Evolutionary conservation across 495 filamentous ascomycete genomes (phyloP), one percentile per base, ranked within the genome.

Genomic region (Hypoxylon intermedium): DNA sequence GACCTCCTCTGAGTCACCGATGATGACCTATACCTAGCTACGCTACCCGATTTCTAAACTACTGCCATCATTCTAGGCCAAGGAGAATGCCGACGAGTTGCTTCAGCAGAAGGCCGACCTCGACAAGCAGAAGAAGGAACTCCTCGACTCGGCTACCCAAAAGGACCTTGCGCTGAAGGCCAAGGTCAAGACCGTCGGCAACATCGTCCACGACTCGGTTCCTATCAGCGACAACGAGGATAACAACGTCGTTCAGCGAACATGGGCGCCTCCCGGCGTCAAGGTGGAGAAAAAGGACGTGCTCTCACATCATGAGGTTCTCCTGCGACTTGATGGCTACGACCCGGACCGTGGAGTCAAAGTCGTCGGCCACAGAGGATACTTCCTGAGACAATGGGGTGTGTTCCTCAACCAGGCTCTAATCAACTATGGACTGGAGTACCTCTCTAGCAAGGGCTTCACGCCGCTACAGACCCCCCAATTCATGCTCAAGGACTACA

Each of bases 401-500:
- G 85, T 97, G n/a, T 95, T 96, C 75, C 83, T 98, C 33, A 94
- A 93, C 72, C 85, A 90, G 60, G 94, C 94, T 4, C 77, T 98
- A 30, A 85, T 97, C 67, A 96, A 96, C 74, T 98, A 97, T 68
- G 94, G 93, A 23, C 77, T 97, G 46, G 89, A 96, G 70, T 97
- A 96, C 72, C 83, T 98, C 13, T 82, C 82, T 71, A 75, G 72
- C 78, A 86, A 76, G 81, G 89, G 77, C 16, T 98, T 95, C 75
- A 92, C 80, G n/a, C 86, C 91, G 2, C 88, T 94, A 50, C 91
- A 96, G 70, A 91, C 93, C 9, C 94, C 94, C 2, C 92, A 92
- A 62, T 96, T 98, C 78, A 98, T 98, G 94, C 82, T 93, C 46
- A 88, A 87, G 75, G 90, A 96, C 33, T 87, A 90, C 72, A 98